phyloP scores from a whole-genome alignment of 2,329 filamentous ascomycete genomes.

The Mycosphaerella arachidis region DNA sequence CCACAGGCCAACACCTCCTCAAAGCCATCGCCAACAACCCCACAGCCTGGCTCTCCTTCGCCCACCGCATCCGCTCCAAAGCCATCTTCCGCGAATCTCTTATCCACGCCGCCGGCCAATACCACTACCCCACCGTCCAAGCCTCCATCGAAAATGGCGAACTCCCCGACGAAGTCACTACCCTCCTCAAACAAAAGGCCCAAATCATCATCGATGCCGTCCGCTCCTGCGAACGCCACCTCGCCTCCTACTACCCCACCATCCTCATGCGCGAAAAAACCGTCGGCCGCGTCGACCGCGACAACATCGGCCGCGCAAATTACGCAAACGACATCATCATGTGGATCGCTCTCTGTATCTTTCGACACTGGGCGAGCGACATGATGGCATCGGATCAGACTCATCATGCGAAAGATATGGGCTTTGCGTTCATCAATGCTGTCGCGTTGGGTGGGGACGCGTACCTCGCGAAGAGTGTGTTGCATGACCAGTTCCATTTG shows the following conservation, averaged over 20 bases:
- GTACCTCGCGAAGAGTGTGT: constrained; percentile 41
- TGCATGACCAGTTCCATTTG: constrained; percentile 36
- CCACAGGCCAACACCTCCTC: constrained; percentile 45
- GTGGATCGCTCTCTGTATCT: constrained; percentile 48
- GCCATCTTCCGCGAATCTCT: constrained; percentile 44
- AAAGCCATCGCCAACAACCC: constrained; percentile 42
- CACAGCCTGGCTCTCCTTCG: constrained; percentile 44
- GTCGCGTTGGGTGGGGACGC: constrained; percentile 39
- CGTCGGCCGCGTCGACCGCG: constrained; percentile 27
- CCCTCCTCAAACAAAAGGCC: constrained; percentile 31
- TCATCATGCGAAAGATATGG: constrained; percentile 40
- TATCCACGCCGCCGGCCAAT: constrained; percentile 43
- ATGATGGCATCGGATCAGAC: constrained; percentile 38
- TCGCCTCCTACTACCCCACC: constrained; percentile 36
- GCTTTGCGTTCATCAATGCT: constrained; percentile 42
- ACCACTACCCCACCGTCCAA: constrained; percentile 26
- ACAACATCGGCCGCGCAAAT: constrained; percentile 37
- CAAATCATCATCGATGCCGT: constrained; percentile 28
- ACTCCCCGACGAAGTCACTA: constrained; percentile 20
- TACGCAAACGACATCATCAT: constrained; percentile 48
- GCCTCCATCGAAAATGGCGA: constrained; percentile 22
- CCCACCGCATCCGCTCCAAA: constrained; percentile 43
- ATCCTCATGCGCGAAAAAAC: constrained; percentile 25
- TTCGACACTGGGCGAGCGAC: constrained; percentile 46
- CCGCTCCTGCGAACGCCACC: constrained; percentile 24